Evolutionary conservation across 2,329 filamentous ascomycete species (phyloP).

Genomic region (Dactylella cylindrospora): DNA sequence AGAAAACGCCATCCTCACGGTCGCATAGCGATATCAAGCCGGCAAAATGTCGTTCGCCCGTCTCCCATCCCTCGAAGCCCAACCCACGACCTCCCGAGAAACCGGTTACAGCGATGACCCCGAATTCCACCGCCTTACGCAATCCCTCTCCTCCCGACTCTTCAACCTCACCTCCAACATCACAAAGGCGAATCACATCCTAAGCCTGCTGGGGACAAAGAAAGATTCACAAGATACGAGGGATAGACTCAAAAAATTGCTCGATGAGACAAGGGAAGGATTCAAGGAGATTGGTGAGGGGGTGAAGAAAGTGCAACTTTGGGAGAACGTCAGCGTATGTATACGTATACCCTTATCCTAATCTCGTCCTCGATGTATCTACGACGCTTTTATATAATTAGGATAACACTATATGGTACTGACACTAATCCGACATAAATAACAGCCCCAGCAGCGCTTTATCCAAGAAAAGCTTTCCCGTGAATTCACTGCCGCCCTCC

Average conservation of each 20-base stretch:
- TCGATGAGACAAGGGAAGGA: slow-evolving; percentile 80
- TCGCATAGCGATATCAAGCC: background rate
- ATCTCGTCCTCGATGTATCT: background rate
- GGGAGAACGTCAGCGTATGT: slow-evolving; percentile 77
- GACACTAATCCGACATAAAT: slow-evolving; percentile 32
- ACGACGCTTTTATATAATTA: background rate
- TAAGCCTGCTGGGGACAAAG: slow-evolving; percentile 81
- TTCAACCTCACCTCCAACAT: slow-evolving; percentile 89
- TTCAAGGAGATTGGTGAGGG: slow-evolving; percentile 94
- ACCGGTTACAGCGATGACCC: slow-evolving; percentile 86
- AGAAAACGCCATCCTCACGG: background rate
- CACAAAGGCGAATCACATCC: slow-evolving; percentile 77
- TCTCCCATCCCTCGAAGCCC: slow-evolving; percentile 78
- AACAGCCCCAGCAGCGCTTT: slow-evolving; percentile 88
- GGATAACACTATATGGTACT: slow-evolving; percentile 16
- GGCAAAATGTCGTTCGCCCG: slow-evolving; percentile 83
- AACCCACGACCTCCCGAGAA: slow-evolving; percentile 67
- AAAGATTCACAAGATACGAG: slow-evolving; percentile 88
- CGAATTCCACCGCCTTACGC: slow-evolving; percentile 80
- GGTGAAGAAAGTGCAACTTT: slow-evolving; percentile 85
- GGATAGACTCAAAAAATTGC: slow-evolving; percentile 81
- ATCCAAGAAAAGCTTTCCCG: slow-evolving; percentile 92
- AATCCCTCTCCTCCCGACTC: slow-evolving; percentile 80
- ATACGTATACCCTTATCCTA: slow-evolving; percentile 5
- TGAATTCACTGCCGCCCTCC: slow-evolving; percentile 84